Evolutionary conservation across 768 basidiomycete genomes (phyloP), one percentile per base, ranked within the genome.

Genomic region (Pseudohyphozyma bogoriensis): DNA sequence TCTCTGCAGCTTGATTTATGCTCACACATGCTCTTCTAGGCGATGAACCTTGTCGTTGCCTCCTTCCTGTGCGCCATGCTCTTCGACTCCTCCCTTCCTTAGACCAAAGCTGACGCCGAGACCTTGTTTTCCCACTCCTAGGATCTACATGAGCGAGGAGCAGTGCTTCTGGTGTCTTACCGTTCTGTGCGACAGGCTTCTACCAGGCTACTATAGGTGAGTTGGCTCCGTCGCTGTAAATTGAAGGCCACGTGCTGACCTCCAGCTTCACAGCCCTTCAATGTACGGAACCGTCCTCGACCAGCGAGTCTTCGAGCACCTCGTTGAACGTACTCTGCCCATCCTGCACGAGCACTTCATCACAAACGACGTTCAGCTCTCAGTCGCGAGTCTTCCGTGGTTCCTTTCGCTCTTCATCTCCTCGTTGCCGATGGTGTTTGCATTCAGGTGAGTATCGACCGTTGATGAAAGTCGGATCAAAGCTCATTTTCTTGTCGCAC

Each of bases 281-380:
- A 99, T 99, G 95, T 90, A 96, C 69, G 95, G 95, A 18, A 99
- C 95, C 0, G 80, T 99, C 15, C 82, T 99, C n/a, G 95, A 99
- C 72, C 95, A 99, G 73, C 82, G 91, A 24, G 95, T 99, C 0
- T 99, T 99, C 63, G 95, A 99, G 72, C 83, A 91, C 9, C 79
- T 99, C 35, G 92, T 97, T 10, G 80, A 85, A 57, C 82, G 83
- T 56, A 88, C 87, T 76, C 78, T 68, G 3, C 68, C 65, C 5
- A 33, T 54, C 12, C 88, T 99, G 66, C 85, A 92, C 67, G 89
- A 95, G 32, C 88, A 97, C 73, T 95, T 96, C 76, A 79, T 81
- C 66, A 77, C 73, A 20, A 89, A 93, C 36, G 93, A 99, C 69
- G 92, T 99, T 10, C 93, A 97, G 68, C 81, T 99, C 20, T 93